phyloP scores from a whole-genome alignment of 805 yeast genomes.

The Zygosaccharomyces rouxii region DNA sequence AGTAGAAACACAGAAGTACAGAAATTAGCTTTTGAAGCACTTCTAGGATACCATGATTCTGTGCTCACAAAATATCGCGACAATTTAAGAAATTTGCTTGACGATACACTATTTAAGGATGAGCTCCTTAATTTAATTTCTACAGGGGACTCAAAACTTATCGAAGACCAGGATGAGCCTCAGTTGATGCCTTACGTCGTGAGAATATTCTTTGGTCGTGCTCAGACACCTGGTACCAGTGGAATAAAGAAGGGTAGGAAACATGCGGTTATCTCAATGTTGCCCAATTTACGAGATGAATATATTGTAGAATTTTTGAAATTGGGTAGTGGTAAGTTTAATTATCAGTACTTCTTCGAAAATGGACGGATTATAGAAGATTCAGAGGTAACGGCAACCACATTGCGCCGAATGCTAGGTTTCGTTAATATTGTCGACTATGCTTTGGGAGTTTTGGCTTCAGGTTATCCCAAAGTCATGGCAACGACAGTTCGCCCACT shows the following conservation, averaged over 20 bases:
- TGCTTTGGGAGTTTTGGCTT: constrained; percentile 47
- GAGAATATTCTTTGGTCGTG: constrained; percentile 81
- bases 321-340: constrained; percentile 56
- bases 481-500: constrained; percentile 53
- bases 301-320: constrained; percentile 56
- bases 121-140: constrained; percentile 63
- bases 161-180: constrained; percentile 58
- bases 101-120: constrained; percentile 80
- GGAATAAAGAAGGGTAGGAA: constrained; percentile 71
- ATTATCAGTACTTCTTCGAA: constrained; percentile 36
- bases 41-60: constrained; percentile 60
- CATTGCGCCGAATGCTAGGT: constrained; percentile 55
- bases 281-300: constrained; percentile 52
- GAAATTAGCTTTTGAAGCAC: constrained; percentile 62
- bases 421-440: constrained; percentile 45
- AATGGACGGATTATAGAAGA: constrained; percentile 22
- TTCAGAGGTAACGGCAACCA: constrained; percentile 28
- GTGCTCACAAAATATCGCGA: constrained; percentile 65
- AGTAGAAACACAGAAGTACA: constrained; percentile 62
- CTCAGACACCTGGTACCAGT: constrained; percentile 62
- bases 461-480: constrained; percentile 46
- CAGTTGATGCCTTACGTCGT: constrained; percentile 66
- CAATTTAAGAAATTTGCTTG: constrained; percentile 67
- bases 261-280: constrained; percentile 58
- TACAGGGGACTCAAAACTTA: constrained; percentile 44